Base-by-base conservation (phyloP, 129 eudicot species). In the Centrapalus pauciflorus region DNA sequence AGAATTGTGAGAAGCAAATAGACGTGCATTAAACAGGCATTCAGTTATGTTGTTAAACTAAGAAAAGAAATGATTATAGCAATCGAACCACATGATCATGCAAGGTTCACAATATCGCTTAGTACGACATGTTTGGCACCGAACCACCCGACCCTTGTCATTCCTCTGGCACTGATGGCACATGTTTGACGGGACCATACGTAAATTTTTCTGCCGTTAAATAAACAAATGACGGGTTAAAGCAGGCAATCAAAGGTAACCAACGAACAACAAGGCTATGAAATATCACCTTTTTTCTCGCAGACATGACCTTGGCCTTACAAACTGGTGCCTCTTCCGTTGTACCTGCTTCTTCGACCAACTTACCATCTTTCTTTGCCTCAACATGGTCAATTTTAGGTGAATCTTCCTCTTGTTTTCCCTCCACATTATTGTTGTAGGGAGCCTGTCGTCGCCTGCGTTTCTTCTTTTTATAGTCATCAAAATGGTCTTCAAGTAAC, bases 111-210 rank as follows among this genome's bases (percentile, higher is more conserved):
- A 88, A 32, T 70, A 88, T 58, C 96, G 79, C 67, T 84, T 85
- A 12, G 59, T 33, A 4, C n/a, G 41, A 56, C 96, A 88, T 1
- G 37, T 68, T 5, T 61, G 72, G 74, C 96, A 85, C 27, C 73
- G 64, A 8, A 88, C 89, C 58, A 85, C 90, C 24, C 70, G 34
- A 14, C 93, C 96, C 69, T 78, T 89, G 64, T 85, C 96, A 48
- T 85, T 88, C 83, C 96, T 88, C 64, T 82, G 79, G 72, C 96
- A 89, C 74, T 85, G 96, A 72, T 85, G 96, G 56, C 96, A 85
- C 84, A 77, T 82, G 35, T 27, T 62, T 24, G 79, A 74, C n/a
- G 7, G 9, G 10, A 69, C 67, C 3, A 4, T 4, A 40, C 4
- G 2, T 13, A 10, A 3, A 24, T 4, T 40, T 23, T 52, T 52